phyloP scores from a whole-genome alignment of 1,284 basidiomycete genomes.

The Cutaneotrichosporon curvatum region DNA sequence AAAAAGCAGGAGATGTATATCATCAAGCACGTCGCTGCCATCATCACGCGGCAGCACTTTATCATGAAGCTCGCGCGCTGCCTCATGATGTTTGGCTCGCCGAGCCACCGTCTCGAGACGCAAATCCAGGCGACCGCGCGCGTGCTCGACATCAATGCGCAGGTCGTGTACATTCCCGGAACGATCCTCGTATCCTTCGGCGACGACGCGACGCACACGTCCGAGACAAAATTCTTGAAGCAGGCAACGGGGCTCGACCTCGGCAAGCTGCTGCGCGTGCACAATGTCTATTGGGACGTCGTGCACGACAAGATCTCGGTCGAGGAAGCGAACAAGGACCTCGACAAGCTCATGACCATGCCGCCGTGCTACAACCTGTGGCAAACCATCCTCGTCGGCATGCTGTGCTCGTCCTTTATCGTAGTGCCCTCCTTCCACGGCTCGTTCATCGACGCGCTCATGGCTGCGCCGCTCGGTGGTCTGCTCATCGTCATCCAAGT shows the following conservation, averaged over 20 bases:
- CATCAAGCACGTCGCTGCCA: conserved; percentile 80
- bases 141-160: conserved; percentile 75
- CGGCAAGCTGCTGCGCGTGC: conserved; percentile 67
- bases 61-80: conserved; percentile 79
- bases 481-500: conserved; percentile 70
- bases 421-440: conserved; percentile 48
- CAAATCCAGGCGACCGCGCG: conserved; percentile 79
- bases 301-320: conserved; percentile 81
- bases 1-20: conserved; percentile 76
- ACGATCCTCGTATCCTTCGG: conserved; percentile 75
- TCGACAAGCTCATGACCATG: conserved; percentile 67
- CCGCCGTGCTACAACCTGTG: conserved; percentile 58
- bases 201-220: conserved; percentile 74
- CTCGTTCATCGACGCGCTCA: conserved; percentile 66
- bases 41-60: conserved; percentile 81
- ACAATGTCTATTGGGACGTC: conserved; percentile 76
- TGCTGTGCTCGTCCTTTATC: conserved; percentile 73
- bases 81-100: conserved; percentile 92
- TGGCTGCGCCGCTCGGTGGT: conserved; percentile 70
- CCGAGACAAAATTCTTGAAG: conserved; percentile 75
- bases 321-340: conserved; percentile 63
- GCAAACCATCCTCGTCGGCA: conserved; percentile 68
- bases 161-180: conserved; percentile 80
- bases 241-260: conserved; percentile 68
- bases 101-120: conserved; percentile 78